phyloP scores from a whole-genome alignment of 2,329 filamentous ascomycete genomes.

The Fusarium sp. region DNA sequence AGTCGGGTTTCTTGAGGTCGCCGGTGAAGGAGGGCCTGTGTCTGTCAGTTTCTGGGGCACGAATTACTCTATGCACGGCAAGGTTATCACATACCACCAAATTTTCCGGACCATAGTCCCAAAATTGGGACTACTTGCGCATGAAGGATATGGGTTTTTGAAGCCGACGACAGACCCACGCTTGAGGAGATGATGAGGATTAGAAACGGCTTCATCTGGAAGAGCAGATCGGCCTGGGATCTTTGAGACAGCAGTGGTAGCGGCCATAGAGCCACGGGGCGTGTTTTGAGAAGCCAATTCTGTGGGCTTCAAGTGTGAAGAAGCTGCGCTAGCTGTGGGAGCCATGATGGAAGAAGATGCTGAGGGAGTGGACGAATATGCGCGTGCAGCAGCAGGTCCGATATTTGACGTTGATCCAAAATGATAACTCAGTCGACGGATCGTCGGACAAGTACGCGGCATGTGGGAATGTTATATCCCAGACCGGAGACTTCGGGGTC shows the following conservation, averaged over 20 bases:
- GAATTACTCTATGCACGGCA: background rate
- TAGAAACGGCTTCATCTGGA: constrained; percentile 57
- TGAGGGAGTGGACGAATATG: constrained; percentile 28
- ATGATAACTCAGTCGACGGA: constrained; percentile 37
- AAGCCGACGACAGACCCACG: constrained; percentile 57
- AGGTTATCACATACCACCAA: constrained; percentile 49
- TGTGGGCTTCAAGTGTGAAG: constrained; percentile 25
- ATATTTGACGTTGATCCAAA: constrained; percentile 25
- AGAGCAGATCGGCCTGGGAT: constrained; percentile 50
- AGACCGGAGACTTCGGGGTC: constrained; percentile 23
- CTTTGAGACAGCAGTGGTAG: constrained; percentile 49
- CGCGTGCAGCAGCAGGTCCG: background rate
- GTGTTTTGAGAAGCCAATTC: constrained; percentile 31
- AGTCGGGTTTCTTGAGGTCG: constrained; percentile 64
- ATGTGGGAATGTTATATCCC: constrained; percentile 33
- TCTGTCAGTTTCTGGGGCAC: constrained; percentile 18
- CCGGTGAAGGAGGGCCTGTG: constrained; percentile 55
- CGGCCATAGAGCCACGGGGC: constrained; percentile 17
- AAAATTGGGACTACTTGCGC: constrained; percentile 38
- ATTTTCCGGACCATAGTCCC: constrained; percentile 48
- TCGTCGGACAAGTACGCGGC: constrained; percentile 38
- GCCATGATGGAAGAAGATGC: constrained; percentile 35
- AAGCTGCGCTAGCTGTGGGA: constrained; percentile 28
- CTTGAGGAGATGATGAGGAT: constrained; percentile 61
- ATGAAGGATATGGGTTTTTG: constrained; percentile 64